Conservation (phyloP, 805 yeast genomes). For the Candida odintsovae region DNA sequence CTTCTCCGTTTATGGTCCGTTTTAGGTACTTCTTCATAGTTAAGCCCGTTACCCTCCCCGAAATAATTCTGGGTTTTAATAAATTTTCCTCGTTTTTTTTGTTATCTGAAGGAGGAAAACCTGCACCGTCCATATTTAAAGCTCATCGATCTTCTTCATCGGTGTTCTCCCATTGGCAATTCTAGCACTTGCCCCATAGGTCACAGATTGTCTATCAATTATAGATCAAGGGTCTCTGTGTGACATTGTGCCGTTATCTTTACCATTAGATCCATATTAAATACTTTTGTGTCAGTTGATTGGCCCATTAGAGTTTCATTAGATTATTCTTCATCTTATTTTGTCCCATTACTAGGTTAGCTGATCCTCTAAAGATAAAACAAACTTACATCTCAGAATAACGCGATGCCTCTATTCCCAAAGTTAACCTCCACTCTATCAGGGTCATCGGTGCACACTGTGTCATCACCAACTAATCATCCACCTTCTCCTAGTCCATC, state of each 20-base stretch:
- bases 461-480: neutral
- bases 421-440: conserved; percentile 21
- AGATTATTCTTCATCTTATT: too few relatives aligned
- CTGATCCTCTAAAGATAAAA: neutral
- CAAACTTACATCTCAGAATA: too few relatives aligned
- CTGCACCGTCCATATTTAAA: too few relatives aligned
- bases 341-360: neutral
- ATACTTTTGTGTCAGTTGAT: neutral
- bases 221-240: neutral
- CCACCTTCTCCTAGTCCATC: neutral
- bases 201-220: neutral
- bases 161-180: neutral
- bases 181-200: neutral
- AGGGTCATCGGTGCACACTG: conserved; percentile 4
- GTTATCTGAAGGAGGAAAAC: neutral
- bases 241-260: too few relatives aligned
- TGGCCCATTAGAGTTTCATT: neutral
- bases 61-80: neutral
- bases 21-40: neutral
- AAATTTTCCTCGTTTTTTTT: too few relatives aligned
- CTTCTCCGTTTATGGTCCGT: too few relatives aligned
- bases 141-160: too few relatives aligned
- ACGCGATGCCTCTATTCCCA: conserved; percentile 20
- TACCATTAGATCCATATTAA: too few relatives aligned
- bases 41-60: neutral